These are phyloP conservation scores for Solanum stenotomum DNA, from an alignment of 257 asterid genomes.

Conservation along the genomic window DNA sequence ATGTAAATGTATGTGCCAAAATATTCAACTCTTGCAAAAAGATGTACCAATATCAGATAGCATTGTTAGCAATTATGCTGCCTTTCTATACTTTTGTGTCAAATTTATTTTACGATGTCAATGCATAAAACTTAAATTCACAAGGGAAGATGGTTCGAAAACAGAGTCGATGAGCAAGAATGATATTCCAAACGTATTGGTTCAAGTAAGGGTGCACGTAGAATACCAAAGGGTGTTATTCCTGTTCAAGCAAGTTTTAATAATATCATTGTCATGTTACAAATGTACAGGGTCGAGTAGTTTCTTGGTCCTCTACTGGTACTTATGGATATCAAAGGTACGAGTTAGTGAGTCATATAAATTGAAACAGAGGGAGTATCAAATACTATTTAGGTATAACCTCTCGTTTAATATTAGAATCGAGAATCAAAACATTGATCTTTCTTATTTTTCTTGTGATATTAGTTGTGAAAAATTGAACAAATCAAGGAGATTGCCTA, in stretches of 20 bases:
- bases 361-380: rapidly evolving
- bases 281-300: background rate
- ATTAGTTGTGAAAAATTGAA: background rate
- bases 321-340: background rate
- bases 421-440: background rate
- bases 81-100: background rate
- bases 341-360: background rate
- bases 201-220: background rate
- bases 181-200: background rate
- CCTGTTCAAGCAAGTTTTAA: background rate
- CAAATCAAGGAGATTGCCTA: background rate
- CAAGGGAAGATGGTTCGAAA: too few species aligned
- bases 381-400: background rate
- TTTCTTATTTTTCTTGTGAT: background rate
- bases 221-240: background rate
- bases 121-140: background rate
- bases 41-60: background rate
- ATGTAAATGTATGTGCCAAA: background rate
- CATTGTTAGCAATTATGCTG: background rate
- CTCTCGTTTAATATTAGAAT: too few species aligned
- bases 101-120: background rate
- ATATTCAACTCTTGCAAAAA: background rate
- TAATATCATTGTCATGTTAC: background rate
- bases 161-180: too few species aligned
- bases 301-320: background rate